phyloP scores from a whole-genome alignment of 139 green algal species.

The Closterium sp. region DNA sequence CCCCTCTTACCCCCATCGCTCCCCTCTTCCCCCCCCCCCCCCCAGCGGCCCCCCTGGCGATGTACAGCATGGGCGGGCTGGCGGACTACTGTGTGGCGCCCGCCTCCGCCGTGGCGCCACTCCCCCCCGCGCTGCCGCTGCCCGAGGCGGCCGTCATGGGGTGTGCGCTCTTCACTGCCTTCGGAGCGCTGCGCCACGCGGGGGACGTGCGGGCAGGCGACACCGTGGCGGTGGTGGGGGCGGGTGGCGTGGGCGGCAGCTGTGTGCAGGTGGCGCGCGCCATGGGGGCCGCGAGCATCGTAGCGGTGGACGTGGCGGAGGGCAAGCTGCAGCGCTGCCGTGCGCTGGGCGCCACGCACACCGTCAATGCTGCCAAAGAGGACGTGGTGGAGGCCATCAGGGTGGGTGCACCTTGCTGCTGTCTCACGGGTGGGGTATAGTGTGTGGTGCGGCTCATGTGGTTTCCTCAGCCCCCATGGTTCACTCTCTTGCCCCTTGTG shows the following conservation, averaged over 20 bases:
- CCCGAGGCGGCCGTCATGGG: constrained; percentile 38
- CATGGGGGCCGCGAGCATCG: constrained; percentile 14
- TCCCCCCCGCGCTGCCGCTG: constrained; percentile 18
- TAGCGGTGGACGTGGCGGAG: constrained; percentile 29
- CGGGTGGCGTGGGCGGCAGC: constrained; percentile 42
- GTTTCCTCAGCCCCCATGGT: too few relatives aligned
- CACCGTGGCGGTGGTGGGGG: constrained; percentile 38
- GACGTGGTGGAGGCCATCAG: constrained; percentile 28
- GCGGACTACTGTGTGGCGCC: constrained; percentile 41
- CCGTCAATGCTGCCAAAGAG: constrained; percentile 19
- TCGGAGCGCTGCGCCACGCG: constrained; percentile 40
- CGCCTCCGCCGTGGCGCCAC: constrained; percentile 16
- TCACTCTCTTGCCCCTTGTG: neutral
- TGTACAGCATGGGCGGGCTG: constrained; percentile 48
- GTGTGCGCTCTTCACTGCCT: constrained; percentile 47
- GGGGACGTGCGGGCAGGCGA: constrained; percentile 28
- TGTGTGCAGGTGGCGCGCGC: constrained; percentile 32
- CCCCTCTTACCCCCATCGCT: neutral
- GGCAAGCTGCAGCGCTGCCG: constrained; percentile 3
- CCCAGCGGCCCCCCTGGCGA: constrained; percentile 4
- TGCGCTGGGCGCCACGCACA: constrained; percentile 18
- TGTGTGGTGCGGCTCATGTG: neutral
- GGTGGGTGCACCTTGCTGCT: neutral
- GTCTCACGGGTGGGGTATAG: neutral
- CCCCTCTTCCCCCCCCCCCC: neutral